A percentile compares a stretch with the other conserved stretches of the same genome.
These are phyloP conservation scores for Trichoderma virens DNA, from an alignment of 495 filamentous ascomycete genomes.

Conservation along the genomic window DNA sequence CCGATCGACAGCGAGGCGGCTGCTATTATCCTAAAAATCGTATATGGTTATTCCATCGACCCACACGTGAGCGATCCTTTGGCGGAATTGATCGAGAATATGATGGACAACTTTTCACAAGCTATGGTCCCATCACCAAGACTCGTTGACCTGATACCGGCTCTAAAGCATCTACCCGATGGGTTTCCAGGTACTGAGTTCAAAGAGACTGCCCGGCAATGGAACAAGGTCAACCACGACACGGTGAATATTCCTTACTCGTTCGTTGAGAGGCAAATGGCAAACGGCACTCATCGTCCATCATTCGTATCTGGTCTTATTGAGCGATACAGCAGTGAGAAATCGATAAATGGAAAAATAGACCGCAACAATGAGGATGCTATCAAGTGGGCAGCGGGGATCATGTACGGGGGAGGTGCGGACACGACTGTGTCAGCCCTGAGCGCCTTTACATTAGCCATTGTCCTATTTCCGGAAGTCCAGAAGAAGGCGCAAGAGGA, in stretches of 20 bases:
- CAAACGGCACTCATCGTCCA: conserved; percentile 20
- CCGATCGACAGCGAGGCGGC: conserved; percentile 18
- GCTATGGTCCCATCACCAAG: conserved; percentile 32
- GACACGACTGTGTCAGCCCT: conserved; percentile 40
- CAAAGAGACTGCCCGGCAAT: conserved; percentile 28
- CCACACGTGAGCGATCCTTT: conserved; percentile 29
- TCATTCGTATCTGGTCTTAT: conserved; percentile 36
- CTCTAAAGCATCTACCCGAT: conserved; percentile 33
- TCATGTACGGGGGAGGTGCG: conserved; percentile 38
- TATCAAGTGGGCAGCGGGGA: conserved; percentile 40
- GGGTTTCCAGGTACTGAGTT: conserved; percentile 45
- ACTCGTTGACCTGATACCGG: conserved; percentile 36
- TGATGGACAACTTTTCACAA: conserved; percentile 31
- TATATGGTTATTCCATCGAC: conserved; percentile 38
- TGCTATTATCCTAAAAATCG: conserved; percentile 33
- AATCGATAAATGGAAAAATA: conserved; percentile 23
- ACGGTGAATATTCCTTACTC: conserved; percentile 30
- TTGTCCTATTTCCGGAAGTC: conserved; percentile 40
- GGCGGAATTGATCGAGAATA: conserved; percentile 28
- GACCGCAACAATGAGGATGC: conserved; percentile 1
- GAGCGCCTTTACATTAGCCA: conserved; percentile 42
- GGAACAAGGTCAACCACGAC: conserved; percentile 17
- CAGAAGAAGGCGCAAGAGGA: conserved; percentile 47
- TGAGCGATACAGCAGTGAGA: conserved; percentile 15
- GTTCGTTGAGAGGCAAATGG: conserved; percentile 41